Evolutionary conservation across 176 grass and related monocot genomes (phyloP), one percentile per base, ranked within the genome.

Genomic region (Rhynchospora pubera): DNA sequence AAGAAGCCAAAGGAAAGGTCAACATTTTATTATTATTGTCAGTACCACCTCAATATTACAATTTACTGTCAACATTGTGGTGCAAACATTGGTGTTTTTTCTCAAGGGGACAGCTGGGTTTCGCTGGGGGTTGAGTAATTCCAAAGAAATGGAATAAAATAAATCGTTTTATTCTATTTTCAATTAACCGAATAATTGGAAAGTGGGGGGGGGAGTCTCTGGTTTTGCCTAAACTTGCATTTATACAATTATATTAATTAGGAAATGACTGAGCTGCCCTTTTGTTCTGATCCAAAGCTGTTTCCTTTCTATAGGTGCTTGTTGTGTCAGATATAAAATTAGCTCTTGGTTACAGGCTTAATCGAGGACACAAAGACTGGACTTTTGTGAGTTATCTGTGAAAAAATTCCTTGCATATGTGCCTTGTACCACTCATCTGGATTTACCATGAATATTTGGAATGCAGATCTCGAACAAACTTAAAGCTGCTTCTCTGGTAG

Each of bases 311-410:
- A 23, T 87, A 98, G 92, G 89, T 91, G 87, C 92, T 93, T 42
- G 89, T 93, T 85, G 92, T 93, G 39, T 94, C 92, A 84, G 92
- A 94, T 87, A 83, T 98, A 78, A 98, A 98, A 83, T 52, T 84
- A 7, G 89, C 93, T 91, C 91, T 98, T 26, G 87, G 91, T 24
- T 98, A 98, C 58, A 94, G 79, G 64, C 86, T 88, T 88, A 68
- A 62, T 64, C 32, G 63, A 82, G 92, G 96, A 57, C 96, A 94
- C 64, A 93, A 92, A 88, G 96, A 87, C 84, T 98, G 96, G 96
- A 91, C 92, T 87, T 89, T 77, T 88, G 92, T 94, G 92, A 93
- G 90, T 82, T 83, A 45, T 46, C 80, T 84, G 12, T 23, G 30
- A 89, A 50, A 28, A 34, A 53, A 64, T 88, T 34, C 77, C 68